Base-by-base conservation (phyloP, 148 eudicot genomes). In the Rhododendron kiyosumense region DNA sequence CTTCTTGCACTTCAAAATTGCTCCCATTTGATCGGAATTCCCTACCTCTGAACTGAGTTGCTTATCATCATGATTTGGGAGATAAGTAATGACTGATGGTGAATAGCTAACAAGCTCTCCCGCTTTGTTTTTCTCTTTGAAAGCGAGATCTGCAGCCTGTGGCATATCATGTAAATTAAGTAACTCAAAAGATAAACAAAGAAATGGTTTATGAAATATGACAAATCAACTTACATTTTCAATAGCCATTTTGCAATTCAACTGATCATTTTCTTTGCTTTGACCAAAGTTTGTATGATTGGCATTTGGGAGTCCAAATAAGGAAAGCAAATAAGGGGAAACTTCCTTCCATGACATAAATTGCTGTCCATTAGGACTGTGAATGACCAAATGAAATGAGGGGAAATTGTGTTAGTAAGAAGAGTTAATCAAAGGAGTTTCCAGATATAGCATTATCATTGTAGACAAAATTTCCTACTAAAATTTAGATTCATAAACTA, bases 261-360 rank as follows among this genome's bases (percentile, higher is more conserved):
- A 84, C 65, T 76, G 84, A 83, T 84, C 65, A 85, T 73, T 81
- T 65, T 84, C 90, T 54, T 81, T 86, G 74, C 69, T 85, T 76
- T 90, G 89, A 76, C 78, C 83, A 83, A 20, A 43, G 77, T 81
- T 80, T 73, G 79, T 86, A 77, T 80, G 92, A 69, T 89, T 85
- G 71, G 85, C 65, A 83, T 90, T 93, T 84, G 89, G 89, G 79
- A 88, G 85, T 67, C 95, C 93, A 91, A 85, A 89, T 43, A 96
- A 86, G 86, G 97, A 93, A 74, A 91, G 86, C 92, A 96, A 90
- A 92, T 96, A 96, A 28, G 97, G 90, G 46, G 99, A 90, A 46
- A 95, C 92, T 81, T 92, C 99, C 92, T 96, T 96, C 94, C 98
- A 96, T 43, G 98, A 88, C 65, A 88, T 90, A 89, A 95, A 96